Conservation (phyloP, 2,329 filamentous ascomycete species). For the Blastomyces parvus region DNA sequence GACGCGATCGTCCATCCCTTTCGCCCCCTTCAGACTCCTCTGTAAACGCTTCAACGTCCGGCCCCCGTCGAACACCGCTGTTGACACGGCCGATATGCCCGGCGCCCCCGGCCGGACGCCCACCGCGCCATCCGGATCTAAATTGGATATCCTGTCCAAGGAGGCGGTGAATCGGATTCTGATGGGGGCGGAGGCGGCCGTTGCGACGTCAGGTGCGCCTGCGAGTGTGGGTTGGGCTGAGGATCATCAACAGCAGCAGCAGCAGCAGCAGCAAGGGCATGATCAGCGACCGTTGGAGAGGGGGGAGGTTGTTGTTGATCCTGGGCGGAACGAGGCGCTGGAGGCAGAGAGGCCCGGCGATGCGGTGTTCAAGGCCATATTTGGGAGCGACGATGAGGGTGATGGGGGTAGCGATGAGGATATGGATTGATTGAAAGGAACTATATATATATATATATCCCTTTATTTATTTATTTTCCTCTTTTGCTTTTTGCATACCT, state of each 20-base stretch:
- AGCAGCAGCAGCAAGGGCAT: conserved; percentile 10
- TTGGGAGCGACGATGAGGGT: conserved; percentile 76
- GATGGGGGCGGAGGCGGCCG: conserved; percentile 36
- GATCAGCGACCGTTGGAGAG: conserved; percentile 11
- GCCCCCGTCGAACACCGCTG: conserved; percentile 58
- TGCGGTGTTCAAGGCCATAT: conserved; percentile 82
- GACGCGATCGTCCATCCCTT: conserved; percentile 63
- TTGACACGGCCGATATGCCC: conserved; percentile 38
- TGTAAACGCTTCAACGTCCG: conserved; percentile 93
- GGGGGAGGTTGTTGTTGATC: conserved; percentile 46
- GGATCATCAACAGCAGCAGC: conserved; percentile 12
- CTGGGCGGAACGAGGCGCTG: conserved; percentile 67
- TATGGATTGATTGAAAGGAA: neutral
- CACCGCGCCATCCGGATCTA: conserved; percentile 24
- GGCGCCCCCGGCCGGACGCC: conserved; percentile 26
- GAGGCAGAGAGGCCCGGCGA: conserved; percentile 66
- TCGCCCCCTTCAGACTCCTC: conserved; percentile 72
- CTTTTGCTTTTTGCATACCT: no score
- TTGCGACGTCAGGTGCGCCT: conserved; percentile 12
- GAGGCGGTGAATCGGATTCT: conserved; percentile 48
- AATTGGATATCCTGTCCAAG: conserved; percentile 44
- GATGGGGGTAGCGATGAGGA: conserved; percentile 39
- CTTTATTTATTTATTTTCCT: no score
- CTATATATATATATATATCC: no score
- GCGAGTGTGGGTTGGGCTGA: conserved; percentile 9